Percentiles rank a stretch among this genome's conserved stretches.
phyloP scores from a whole-genome alignment of 768 basidiomycete species.

The Suillus variegatus region DNA sequence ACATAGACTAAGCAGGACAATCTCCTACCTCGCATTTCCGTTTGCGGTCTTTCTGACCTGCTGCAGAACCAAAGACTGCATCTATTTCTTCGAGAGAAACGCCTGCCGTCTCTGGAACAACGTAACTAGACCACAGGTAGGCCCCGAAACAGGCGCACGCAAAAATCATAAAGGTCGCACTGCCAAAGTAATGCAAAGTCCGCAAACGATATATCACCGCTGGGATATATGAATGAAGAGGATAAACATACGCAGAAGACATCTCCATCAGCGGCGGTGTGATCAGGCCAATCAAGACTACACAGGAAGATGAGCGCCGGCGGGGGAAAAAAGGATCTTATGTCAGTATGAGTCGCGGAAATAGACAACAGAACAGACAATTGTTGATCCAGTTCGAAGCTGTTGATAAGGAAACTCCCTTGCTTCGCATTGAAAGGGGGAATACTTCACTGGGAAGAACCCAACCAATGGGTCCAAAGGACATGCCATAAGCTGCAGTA shows the following conservation, averaged over 20 bases:
- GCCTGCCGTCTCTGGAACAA: conserved; percentile 78
- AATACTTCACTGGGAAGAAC: conserved; percentile 85
- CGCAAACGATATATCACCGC: neutral
- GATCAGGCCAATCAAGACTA: conserved; percentile 75
- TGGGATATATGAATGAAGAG: neutral
- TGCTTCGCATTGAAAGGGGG: conserved; percentile 73
- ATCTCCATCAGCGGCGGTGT: conserved; percentile 66
- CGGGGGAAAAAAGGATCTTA: neutral
- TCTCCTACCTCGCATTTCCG: conserved; percentile 54
- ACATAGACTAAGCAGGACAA: neutral
- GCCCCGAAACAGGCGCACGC: conserved; percentile 62
- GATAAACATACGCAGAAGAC: conserved; percentile 53
- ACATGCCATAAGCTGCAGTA: conserved; percentile 75
- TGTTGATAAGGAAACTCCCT: conserved; percentile 81
- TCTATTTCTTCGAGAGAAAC: conserved; percentile 79
- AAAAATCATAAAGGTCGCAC: conserved; percentile 71
- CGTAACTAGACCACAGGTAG: conserved; percentile 69
- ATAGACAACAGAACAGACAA: conserved; percentile 42
- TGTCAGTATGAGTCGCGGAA: neutral
- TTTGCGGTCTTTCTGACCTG: conserved; percentile 52
- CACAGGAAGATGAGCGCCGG: neutral
- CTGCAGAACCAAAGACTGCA: conserved; percentile 60
- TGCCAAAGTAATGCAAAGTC: conserved; percentile 25
- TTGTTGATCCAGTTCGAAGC: conserved; percentile 89
- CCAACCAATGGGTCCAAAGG: conserved; percentile 83